These are phyloP conservation scores for Gossypium longicalyx DNA, from an alignment of 345 rosid genomes.

Conservation along the genomic window DNA sequence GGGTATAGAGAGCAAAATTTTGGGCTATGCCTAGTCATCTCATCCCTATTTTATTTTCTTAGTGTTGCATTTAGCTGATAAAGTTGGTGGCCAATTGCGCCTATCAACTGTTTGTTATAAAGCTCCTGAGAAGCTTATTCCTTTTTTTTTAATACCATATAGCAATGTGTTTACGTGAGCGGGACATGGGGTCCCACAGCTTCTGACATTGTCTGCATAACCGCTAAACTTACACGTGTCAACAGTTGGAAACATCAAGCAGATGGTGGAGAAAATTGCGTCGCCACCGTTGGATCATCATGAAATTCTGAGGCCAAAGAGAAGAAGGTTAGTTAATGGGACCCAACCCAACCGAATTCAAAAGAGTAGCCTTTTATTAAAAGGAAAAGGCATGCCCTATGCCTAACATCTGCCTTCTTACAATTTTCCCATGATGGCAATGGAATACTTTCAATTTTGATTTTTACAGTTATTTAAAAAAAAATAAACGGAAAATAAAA, in stretches of 20 bases:
- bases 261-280: background rate
- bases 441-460: too few relatives aligned
- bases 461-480: too few relatives aligned
- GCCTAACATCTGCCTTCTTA: conserved; percentile 20
- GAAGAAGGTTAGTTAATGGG: background rate
- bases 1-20: too few relatives aligned
- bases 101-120: background rate
- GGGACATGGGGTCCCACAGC: background rate
- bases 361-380: background rate
- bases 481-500: too few relatives aligned
- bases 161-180: background rate
- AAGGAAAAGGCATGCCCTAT: conserved; percentile 5
- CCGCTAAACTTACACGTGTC: background rate
- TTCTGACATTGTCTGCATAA: background rate
- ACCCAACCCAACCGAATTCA: background rate
- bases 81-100: too few relatives aligned
- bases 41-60: too few relatives aligned
- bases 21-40: too few relatives aligned
- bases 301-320: background rate
- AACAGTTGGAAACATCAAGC: background rate
- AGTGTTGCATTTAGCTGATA: too few relatives aligned
- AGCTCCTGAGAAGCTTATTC: background rate
- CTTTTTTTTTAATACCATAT: too few relatives aligned
- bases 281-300: background rate
- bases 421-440: background rate